These are phyloP conservation scores for Coffea eugenioides DNA, from an alignment of 257 asterid species.

Conservation along the genomic window DNA sequence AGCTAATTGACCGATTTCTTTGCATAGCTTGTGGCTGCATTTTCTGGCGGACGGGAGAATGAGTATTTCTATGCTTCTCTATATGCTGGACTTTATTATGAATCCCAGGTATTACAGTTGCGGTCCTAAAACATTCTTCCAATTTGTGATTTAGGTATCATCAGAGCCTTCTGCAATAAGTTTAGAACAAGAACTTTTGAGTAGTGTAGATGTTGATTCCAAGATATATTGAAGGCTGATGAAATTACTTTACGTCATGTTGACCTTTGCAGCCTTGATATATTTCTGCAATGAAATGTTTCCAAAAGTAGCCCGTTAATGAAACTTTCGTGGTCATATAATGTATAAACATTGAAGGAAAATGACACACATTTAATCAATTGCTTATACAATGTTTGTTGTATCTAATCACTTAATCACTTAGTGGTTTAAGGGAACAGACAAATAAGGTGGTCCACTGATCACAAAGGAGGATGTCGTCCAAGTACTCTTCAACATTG, in stretches of 20 bases:
- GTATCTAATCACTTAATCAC: not conserved
- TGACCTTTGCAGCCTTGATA: too few species aligned
- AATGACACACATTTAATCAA: too few species aligned
- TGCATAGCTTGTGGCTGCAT: conserved; percentile 61
- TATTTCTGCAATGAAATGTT: not conserved
- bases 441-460: not conserved
- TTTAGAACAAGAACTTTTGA: not conserved
- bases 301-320: not conserved
- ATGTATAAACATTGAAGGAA: too few species aligned
- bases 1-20: conserved; percentile 18
- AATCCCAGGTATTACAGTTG: conserved; percentile 61
- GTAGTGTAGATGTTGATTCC: not conserved
- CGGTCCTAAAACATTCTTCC: not conserved
- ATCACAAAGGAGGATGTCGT: not conserved
- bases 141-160: not conserved
- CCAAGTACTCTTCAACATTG: not conserved
- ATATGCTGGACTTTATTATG: conserved; percentile 83
- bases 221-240: not conserved
- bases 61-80: conserved; percentile 81
- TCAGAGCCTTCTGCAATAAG: not conserved
- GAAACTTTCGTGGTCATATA: not conserved
- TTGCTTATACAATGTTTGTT: not conserved
- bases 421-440: not conserved
- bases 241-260: too few species aligned
- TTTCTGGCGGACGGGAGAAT: conserved; percentile 54